Conservation (phyloP, 345 rosid species). For the Rhizophora apiculata region DNA sequence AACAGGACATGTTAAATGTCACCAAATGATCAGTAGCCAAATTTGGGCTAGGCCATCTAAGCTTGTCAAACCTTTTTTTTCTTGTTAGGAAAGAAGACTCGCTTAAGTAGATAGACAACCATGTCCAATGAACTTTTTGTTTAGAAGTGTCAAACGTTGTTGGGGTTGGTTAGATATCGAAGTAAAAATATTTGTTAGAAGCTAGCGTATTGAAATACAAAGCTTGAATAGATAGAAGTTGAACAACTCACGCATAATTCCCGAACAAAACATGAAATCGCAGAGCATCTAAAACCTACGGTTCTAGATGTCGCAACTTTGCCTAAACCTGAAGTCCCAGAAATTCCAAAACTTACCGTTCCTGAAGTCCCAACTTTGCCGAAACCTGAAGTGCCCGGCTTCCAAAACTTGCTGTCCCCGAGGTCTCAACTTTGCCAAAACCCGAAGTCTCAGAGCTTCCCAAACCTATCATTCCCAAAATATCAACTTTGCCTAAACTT, state of each 20-base stretch:
- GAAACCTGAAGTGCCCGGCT: conserved; percentile 9
- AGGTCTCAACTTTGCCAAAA: not conserved
- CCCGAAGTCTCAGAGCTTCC: not conserved
- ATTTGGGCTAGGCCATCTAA: too few species aligned
- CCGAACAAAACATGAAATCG: not conserved
- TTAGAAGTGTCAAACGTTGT: too few species aligned
- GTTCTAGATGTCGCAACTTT: conserved; percentile 1
- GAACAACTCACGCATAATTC: conserved; percentile 2
- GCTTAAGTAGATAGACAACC: too few species aligned
- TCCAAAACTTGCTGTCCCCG: not conserved
- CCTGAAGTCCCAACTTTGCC: not conserved
- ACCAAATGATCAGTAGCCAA: too few species aligned
- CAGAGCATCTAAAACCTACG: not conserved
- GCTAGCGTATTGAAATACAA: too few species aligned
- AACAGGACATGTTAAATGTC: too few species aligned
- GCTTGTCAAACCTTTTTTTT: too few species aligned
- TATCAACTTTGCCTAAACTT: not conserved
- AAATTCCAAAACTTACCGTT: not conserved
- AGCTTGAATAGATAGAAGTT: not conserved
- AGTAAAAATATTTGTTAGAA: too few species aligned
- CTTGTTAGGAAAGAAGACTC: too few species aligned
- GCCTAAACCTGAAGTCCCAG: not conserved
- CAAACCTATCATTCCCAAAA: not conserved
- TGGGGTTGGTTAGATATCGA: too few species aligned
- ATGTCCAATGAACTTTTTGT: too few species aligned